Evolutionary conservation across 805 yeast species (phyloP), one percentile per base, ranked within the genome.

Genomic region (Millerago galiae): DNA sequence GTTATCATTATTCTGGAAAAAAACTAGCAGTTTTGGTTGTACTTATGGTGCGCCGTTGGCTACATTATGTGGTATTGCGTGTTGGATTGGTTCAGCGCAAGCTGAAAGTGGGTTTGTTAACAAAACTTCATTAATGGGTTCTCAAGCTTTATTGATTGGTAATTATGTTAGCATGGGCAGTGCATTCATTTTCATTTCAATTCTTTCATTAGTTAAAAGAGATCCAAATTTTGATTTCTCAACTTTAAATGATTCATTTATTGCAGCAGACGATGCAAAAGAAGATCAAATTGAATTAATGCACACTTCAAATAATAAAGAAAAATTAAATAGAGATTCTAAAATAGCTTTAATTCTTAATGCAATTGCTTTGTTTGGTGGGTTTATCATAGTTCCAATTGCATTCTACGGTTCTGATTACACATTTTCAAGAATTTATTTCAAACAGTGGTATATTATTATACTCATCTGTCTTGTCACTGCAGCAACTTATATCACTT

Each of bases 301-400:
- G 51, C 41, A 40, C 11, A 43, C 57, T 8, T 44, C 25, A 16
- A 47, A 48, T 2, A 62, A 59, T 14, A 49, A 52, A 36, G 50
- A 48, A 15, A 41, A 40, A 5, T 41, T 60, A 36, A 66, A 64
- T 44, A 60, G 48, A 29, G 77, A 72, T 31, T 61, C 66, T 8
- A 52, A 58, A 25, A 62, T 71, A 45, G 68, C 75, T 53, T 51
- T 68, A 8, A 48, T 60, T 2, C 56, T 74, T 29, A 74, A 76
- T 37, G 25, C 49, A 10, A 53, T 65, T 30, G 27, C 60, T 11
- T 17, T 65, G 3, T 37, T 60, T 16, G 61, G 63, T 2, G 62
- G 57, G 14, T 63, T 58, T 43, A 40, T 67, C 7, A 47, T 65
- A 16, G 48, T 65, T 27, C 63, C 68, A 1, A 43, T 56, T 27